Evolutionary conservation across 768 basidiomycete genomes (phyloP), one percentile per base, ranked within the genome.

Genomic region (Pisolithus sp.): DNA sequence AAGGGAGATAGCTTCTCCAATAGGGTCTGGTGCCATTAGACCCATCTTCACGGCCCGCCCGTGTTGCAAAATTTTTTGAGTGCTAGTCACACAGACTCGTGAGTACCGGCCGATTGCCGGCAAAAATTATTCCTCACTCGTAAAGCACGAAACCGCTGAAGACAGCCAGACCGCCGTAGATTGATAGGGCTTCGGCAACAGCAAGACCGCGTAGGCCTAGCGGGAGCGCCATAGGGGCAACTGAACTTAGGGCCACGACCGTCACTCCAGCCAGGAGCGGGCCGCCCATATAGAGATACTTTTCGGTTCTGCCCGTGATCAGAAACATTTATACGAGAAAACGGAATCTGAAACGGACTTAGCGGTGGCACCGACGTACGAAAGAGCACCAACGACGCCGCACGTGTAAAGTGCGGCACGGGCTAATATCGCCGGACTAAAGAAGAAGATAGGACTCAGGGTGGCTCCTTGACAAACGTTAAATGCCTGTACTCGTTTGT

Each of bases 141-240:
- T 82, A 94, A 20, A 94, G 80, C 7, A 93, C 86, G 57, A 93
- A 89, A 17, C 88, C 90, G 46, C 85, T 72, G 62, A 95, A 94
- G 1, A 94, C 85, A 13, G 89, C 92, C 28, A 93, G 76, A 46
- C 92, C 92, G 43, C 92, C 92, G 58, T 95, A 94, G 3, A 93
- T 76, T 17, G 83, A 85, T 51, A 94, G 79, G 2, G 82, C 69
- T 68, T 95, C 91, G 5, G 84, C 75, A 44, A 90, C 66, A 5
- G 87, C 86, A 36, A 94, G 77, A 24, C 81, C 77, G 42, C 90
- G 83, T 53, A 90, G 68, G 49, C 89, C 88, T 57, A 90, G 79
- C 12, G 91, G 89, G n/a, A 93, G 80, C 18, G 85, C 80, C 83
- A 94, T 85, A 0, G 92, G 92, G 9, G 92, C 92, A 40, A 95